Percentiles rank a stretch among this genome's conserved stretches.
These are phyloP conservation scores for Bruguiera sexangula DNA, from an alignment of 345 rosid genomes.

Conservation along the genomic window DNA sequence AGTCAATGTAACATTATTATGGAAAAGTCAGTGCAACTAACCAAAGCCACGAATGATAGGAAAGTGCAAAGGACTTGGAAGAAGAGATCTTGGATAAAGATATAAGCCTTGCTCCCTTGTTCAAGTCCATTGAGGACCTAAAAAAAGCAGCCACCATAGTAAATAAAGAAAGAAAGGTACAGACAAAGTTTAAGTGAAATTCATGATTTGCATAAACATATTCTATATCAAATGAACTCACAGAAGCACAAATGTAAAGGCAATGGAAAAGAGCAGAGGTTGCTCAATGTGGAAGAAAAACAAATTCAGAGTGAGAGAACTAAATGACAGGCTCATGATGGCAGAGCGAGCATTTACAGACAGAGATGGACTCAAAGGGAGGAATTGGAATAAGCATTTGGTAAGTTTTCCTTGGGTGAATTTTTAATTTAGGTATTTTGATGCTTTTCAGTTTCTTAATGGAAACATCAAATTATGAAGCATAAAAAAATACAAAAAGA, in stretches of 20 bases:
- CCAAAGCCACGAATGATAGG: slow-evolving; percentile 33
- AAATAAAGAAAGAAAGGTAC: slow-evolving; percentile 51
- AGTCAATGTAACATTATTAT: not conserved
- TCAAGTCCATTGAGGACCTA: slow-evolving; percentile 57
- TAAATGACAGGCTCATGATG: slow-evolving; percentile 82
- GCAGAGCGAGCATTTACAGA: slow-evolving; percentile 79
- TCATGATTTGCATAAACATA: slow-evolving; percentile 9
- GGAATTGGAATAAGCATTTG: slow-evolving; percentile 80
- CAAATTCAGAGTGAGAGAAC: slow-evolving; percentile 46
- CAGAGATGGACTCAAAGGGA: slow-evolving; percentile 57
- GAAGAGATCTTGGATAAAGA: slow-evolving; percentile 35
- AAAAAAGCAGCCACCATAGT: slow-evolving; percentile 49
- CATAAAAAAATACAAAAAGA: not conserved
- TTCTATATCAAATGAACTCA: slow-evolving; percentile 2
- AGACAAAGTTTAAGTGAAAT: not conserved
- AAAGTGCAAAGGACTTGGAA: slow-evolving; percentile 50
- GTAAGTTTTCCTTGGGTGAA: slow-evolving; percentile 27
- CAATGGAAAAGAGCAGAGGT: slow-evolving; percentile 32
- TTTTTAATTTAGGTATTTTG: slow-evolving; percentile 1
- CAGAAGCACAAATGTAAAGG: slow-evolving; percentile 28
- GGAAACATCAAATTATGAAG: not conserved
- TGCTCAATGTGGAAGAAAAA: slow-evolving; percentile 36
- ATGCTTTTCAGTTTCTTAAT: too few species aligned
- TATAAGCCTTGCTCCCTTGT: slow-evolving; percentile 43
- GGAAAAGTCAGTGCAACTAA: slow-evolving; percentile 7